Evolutionary conservation across 257 asterid species (phyloP), one percentile per base, ranked within the genome.

Genomic region (Scutellaria galericulata): DNA sequence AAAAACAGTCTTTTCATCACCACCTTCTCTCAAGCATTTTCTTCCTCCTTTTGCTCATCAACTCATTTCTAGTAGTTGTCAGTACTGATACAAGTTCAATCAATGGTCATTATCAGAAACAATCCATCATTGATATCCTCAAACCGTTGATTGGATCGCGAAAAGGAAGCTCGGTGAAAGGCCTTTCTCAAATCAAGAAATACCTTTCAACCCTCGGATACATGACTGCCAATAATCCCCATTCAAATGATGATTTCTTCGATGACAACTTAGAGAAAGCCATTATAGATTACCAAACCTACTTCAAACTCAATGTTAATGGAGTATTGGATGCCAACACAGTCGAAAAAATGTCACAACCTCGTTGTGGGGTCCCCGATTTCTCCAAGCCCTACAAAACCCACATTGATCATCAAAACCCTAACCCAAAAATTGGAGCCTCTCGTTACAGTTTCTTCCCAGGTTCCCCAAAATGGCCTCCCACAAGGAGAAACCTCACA

Each of bases 301-400:
- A 68, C 73, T 56, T 61, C 79, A 68, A 62, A 0, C 77, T 79
- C 27, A 24, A 37, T 1, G 10, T 54, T 1, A 80, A 31, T 20
- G 81, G 76, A 7, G 7, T 11, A 13, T 7, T 80, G 2, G 81
- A 80, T 31, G 48, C 48, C 22, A 8, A 60, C 18, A 81, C 86
- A 1, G 18, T 75, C 0, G 45, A 27, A 14, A 35, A 18, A n/a
- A 35, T 78, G 66, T 1, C 7, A 10, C 37, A 13, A 13, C 81
- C 81, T 2, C 78, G 78, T 0, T 80, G 84, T 27, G 79, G 84
- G 41, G 71, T 75, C 1, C 76, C 70, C 4, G 82, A 73, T 27
- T 45, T 68, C 18, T 1, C 14, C 22, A 5, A 4, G 4, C 55
- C 14, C 18, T 5, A 7, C 52, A 2, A 4, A 42, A 37, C 11